Evolutionary conservation across 257 asterid species (phyloP), one percentile per base, ranked within the genome.

Genomic region (Przewalskia tangutica): DNA sequence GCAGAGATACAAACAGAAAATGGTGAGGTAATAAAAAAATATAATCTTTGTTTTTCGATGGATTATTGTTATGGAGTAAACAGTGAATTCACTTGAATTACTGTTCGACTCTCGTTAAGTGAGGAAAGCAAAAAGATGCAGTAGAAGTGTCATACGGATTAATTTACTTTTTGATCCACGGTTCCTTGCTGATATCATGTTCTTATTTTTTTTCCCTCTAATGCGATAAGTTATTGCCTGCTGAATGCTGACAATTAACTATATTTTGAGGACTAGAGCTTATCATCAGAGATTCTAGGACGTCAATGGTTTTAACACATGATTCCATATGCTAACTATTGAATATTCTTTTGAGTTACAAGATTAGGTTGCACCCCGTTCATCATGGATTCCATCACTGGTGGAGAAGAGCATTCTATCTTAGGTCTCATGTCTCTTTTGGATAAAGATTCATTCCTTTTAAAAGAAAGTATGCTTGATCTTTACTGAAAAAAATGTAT

Each of bases 1-100:
- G 90, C 97, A 53, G 97, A 92, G 85, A 96, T 96, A 85, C 97
- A 90, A 84, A 97, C 99, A 83, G 99, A 96, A 87, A 92, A 89
- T 84, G 97, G 98, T 55, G 99, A 95, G 99, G 98, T 94, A 94
- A 86, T 90, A 88, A 85, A 58, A 64, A 79, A 23, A 18, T n/a
- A 4, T 65, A 4, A 23, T 20, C 11, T 13, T 13, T 75, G 58
- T 18, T 75, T 46, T 75, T 50, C 51, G 7, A 50, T 75, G 80
- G 63, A 75, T 50, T 75, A 75, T 75, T 42, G 77, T 42, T 75
- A 27, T 32, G n/a, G 70, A 13, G 80, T 75, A 27, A 14, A 27
- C 46, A 50, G 58, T 50, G 80, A 40, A 2, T 75, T 36, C 63
- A 7, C 80, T 75, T 34, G 3, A 53, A 53, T 50, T 27, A 13